These are phyloP conservation scores for Allium sativum DNA, from an alignment of 106 monocot species.

Conservation along the genomic window DNA sequence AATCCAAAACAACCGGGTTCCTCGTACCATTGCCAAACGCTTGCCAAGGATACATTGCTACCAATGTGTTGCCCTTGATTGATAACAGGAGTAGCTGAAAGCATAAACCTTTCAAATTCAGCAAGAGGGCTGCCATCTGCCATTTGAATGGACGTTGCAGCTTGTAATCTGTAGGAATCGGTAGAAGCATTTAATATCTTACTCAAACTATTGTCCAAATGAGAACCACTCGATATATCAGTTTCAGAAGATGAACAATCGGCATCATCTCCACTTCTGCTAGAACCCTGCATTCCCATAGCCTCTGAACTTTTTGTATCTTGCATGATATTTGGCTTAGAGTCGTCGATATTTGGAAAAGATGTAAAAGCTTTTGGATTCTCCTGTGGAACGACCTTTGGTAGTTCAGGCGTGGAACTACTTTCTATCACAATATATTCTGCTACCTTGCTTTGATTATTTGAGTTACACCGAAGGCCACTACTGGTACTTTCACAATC, in stretches of 20 bases:
- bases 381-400: slow-evolving; percentile 37
- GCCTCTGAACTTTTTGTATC: slow-evolving; percentile 3
- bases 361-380: no score
- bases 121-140: slow-evolving; percentile 36
- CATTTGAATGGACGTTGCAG: slow-evolving; percentile 18
- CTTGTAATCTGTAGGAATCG: slow-evolving; percentile 27
- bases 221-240: neutral
- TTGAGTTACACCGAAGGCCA: slow-evolving; percentile 5
- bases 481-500: neutral
- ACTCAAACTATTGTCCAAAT: slow-evolving; percentile 28
- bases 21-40: slow-evolving; percentile 90
- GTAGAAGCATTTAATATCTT: slow-evolving; percentile 41
- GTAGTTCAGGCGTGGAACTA: slow-evolving; percentile 8
- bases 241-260: slow-evolving; percentile 20
- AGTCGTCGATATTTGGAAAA: neutral
- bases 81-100: slow-evolving; percentile 60
- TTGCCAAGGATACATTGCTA: slow-evolving; percentile 34
- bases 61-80: slow-evolving; percentile 15
- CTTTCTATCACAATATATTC: slow-evolving; percentile 11
- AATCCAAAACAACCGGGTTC: slow-evolving; percentile 71
- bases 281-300: slow-evolving; percentile 3
- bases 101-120: slow-evolving; percentile 54
- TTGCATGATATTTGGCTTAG: slow-evolving; percentile 1
- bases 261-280: slow-evolving; percentile 7
- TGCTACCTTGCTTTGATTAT: slow-evolving; percentile 1